Percentiles rank a stretch among this genome's conserved stretches.
These are phyloP conservation scores for Linnemannia elongata DNA, from an alignment of 192 early-diverging fungal genomes.

Conservation along the genomic window DNA sequence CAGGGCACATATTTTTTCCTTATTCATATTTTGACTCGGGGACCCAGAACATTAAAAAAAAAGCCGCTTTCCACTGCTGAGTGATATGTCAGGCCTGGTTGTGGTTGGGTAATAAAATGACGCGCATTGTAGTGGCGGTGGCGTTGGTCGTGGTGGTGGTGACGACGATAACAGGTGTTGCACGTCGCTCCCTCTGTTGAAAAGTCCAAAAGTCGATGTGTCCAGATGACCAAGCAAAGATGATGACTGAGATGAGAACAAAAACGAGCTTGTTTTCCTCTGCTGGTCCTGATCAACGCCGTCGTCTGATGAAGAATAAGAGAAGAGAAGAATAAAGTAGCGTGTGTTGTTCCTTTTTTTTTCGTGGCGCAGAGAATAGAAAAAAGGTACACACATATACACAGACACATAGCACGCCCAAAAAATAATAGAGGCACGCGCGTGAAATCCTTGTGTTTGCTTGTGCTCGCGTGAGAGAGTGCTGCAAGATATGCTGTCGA, in stretches of 20 bases:
- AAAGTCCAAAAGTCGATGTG: not conserved
- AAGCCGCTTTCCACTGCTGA: not conserved
- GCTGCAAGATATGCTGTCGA: not conserved
- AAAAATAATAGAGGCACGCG: not conserved
- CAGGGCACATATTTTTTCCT: conserved; percentile 5
- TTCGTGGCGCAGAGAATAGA: not conserved
- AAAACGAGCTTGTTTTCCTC: conserved; percentile 4
- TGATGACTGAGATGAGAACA: not conserved
- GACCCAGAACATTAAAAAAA: conserved; percentile 1
- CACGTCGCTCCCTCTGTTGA: not conserved
- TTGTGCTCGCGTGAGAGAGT: not conserved
- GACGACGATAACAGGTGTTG: not conserved
- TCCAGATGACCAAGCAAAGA: not conserved
- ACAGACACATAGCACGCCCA: not conserved
- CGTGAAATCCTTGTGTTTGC: not conserved
- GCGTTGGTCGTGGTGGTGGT: not conserved
- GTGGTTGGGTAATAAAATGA: not conserved
- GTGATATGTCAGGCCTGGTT: not conserved
- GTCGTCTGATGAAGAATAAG: conserved; percentile 4
- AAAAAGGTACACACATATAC: not conserved
- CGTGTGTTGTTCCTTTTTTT: not conserved
- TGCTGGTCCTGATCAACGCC: not conserved
- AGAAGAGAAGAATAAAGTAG: not conserved
- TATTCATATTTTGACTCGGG: not conserved
- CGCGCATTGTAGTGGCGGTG: not conserved